Evolutionary conservation across 2,329 filamentous ascomycete species (phyloP).

Genomic region (Thelonectria rubi): DNA sequence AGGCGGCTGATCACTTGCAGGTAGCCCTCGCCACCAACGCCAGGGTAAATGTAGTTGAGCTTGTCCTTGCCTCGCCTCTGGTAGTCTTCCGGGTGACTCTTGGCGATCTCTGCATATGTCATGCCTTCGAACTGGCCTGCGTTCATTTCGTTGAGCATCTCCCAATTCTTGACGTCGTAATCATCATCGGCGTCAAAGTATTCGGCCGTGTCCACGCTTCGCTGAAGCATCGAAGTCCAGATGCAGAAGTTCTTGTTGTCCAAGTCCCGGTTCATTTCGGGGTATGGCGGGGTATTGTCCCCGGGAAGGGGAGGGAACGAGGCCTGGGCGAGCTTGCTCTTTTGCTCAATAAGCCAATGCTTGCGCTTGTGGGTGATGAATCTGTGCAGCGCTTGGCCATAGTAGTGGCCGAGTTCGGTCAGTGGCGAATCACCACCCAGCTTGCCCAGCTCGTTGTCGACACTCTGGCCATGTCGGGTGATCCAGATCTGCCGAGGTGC

Average conservation of each 20-base stretch:
- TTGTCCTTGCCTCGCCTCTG: conserved; percentile 83
- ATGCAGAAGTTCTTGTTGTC: conserved; percentile 94
- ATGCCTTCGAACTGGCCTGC: conserved; percentile 92
- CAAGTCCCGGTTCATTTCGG: conserved; percentile 76
- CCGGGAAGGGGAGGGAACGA: conserved; percentile 91
- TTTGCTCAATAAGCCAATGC: conserved; percentile 85
- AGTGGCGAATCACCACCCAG: conserved; percentile 91
- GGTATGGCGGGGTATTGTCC: conserved; percentile 94
- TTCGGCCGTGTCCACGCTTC: conserved; percentile 86
- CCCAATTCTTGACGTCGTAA: conserved; percentile 96
- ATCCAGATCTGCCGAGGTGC: conserved; percentile 98
- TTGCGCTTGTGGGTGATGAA: conserved; percentile 86
- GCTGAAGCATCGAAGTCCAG: conserved; percentile 96
- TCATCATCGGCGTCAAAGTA: conserved; percentile 92
- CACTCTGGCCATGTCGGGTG: conserved; percentile 90
- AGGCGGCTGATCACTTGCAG: conserved; percentile 96
- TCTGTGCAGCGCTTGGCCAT: conserved; percentile 79
- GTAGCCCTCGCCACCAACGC: conserved; percentile 94
- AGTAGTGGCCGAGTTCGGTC: conserved; percentile 80
- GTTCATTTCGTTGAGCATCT: conserved; percentile 97
- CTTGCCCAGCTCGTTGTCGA: conserved; percentile 86
- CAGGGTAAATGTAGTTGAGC: conserved; percentile 95
- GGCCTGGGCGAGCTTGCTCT: conserved; percentile 77
- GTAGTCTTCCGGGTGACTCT: conserved; percentile 83
- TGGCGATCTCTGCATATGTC: conserved; percentile 89